A percentile compares a stretch with the other conserved stretches of the same genome.
Evolutionary conservation across 1,139 yeast genomes (phyloP).

Genomic region (Suhomyces choctaworum): DNA sequence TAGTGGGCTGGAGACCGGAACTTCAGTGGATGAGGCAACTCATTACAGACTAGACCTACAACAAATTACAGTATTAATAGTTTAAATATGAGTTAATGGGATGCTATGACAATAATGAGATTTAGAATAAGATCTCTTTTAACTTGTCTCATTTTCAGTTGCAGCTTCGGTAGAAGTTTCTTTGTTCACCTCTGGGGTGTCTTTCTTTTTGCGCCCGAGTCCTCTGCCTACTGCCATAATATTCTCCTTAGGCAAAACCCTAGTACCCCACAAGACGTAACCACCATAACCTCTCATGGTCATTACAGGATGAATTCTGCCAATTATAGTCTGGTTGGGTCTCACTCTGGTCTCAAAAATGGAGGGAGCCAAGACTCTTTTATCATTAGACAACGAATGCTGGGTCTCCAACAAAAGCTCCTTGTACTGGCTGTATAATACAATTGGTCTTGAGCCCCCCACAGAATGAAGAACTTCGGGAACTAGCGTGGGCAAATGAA

Average conservation of each 20-base stretch:
- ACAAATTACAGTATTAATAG: too few species aligned
- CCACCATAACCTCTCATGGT: constrained; percentile 94
- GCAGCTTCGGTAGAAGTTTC: constrained; percentile 1
- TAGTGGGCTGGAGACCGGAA: constrained; percentile 34
- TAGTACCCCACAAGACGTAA: constrained; percentile 72
- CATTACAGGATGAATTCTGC: constrained; percentile 94
- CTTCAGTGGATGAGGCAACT: constrained; percentile 2
- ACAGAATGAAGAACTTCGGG: constrained; percentile 62
- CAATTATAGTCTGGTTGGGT: constrained; percentile 89
- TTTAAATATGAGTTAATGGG: too few species aligned
- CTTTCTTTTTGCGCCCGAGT: constrained; percentile 33
- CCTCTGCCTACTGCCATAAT: constrained; percentile 60
- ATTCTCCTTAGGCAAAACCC: constrained; percentile 70
- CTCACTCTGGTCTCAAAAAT: constrained; percentile 82
- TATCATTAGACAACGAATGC: constrained; percentile 63
- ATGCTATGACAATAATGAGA: too few species aligned
- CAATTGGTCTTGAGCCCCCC: constrained; percentile 89
- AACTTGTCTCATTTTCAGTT: not conserved
- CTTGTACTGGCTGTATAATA: constrained; percentile 76
- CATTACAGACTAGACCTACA: too few species aligned
- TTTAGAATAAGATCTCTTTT: too few species aligned
- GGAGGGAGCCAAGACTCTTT: constrained; percentile 77
- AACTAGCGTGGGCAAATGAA: constrained; percentile 66
- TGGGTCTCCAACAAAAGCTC: constrained; percentile 75
- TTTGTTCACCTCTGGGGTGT: constrained; percentile 5